Evolutionary conservation across 2,329 filamentous ascomycete species (phyloP).

Genomic region (Aspergillus sergii): DNA sequence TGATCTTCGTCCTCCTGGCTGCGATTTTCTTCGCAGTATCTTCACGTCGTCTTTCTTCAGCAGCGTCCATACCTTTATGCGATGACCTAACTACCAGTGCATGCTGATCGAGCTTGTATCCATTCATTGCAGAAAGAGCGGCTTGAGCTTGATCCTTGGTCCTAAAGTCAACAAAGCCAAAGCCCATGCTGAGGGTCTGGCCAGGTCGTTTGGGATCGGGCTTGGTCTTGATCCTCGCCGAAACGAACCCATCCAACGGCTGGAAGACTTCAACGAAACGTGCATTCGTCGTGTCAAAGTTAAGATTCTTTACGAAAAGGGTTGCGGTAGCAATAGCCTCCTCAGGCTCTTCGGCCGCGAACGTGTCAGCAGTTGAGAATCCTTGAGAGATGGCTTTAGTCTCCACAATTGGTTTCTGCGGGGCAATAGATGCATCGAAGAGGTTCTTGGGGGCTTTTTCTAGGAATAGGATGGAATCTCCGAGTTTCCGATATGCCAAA

Average conservation of each 20-base stretch:
- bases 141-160: slow-evolving; percentile 76
- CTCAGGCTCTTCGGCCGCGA: slow-evolving; percentile 43
- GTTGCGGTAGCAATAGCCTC: slow-evolving; percentile 67
- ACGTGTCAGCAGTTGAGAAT: slow-evolving; percentile 46
- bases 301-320: slow-evolving; percentile 90
- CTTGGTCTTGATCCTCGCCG: slow-evolving; percentile 90
- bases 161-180: slow-evolving; percentile 89
- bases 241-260: slow-evolving; percentile 82
- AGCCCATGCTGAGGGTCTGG: slow-evolving; percentile 92
- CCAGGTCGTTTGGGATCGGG: slow-evolving; percentile 87
- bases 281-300: slow-evolving; percentile 82
- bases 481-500: slow-evolving; percentile 86
- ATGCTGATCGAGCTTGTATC: slow-evolving; percentile 83
- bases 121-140: slow-evolving; percentile 84
- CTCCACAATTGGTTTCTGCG: slow-evolving; percentile 33
- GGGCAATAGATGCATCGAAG: slow-evolving; percentile 54
- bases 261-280: slow-evolving; percentile 76
- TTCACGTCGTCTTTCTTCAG: slow-evolving; percentile 79
- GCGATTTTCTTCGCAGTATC: slow-evolving; percentile 81
- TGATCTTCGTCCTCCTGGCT: slow-evolving; percentile 81
- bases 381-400: slow-evolving; percentile 40
- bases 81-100: slow-evolving; percentile 82
- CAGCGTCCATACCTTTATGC: slow-evolving; percentile 83
- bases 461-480: slow-evolving; percentile 86
- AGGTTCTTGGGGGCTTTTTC: slow-evolving; percentile 90